Conservation (phyloP, 1,284 basidiomycete species). For the Stygiomarasmius scandens region DNA sequence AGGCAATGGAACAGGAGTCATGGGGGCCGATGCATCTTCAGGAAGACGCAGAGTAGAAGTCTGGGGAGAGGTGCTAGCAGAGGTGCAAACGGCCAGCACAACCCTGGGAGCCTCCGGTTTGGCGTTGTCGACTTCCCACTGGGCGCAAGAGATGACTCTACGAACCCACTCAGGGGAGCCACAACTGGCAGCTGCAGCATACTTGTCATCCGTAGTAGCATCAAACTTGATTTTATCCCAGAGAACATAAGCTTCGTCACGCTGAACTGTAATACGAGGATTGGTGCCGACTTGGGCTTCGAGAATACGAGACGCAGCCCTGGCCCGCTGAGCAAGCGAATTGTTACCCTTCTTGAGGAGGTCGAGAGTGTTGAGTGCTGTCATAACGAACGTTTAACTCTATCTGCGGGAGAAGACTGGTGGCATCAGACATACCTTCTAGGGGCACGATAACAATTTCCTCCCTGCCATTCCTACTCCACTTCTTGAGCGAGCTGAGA, state of each 20-base stretch:
- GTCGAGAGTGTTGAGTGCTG: constrained; percentile 91
- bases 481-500: constrained; percentile 78
- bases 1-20: constrained; percentile 65
- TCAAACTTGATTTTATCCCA: constrained; percentile 70
- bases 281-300: constrained; percentile 83
- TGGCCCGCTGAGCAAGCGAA: constrained; percentile 77
- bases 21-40: constrained; percentile 31
- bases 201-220: constrained; percentile 17
- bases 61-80: constrained; percentile 35
- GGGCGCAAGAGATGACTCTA: constrained; percentile 76
- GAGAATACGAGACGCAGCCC: constrained; percentile 78
- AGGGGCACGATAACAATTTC: constrained; percentile 82
- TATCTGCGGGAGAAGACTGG: not conserved
- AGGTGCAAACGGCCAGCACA: constrained; percentile 58
- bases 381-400: constrained; percentile 8
- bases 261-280: constrained; percentile 74
- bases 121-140: constrained; percentile 61
- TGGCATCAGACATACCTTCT: constrained; percentile 64
- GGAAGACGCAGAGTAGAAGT: constrained; percentile 32
- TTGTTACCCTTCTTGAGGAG: constrained; percentile 89
- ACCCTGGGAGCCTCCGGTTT: constrained; percentile 43
- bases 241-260: constrained; percentile 75
- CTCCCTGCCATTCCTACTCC: constrained; percentile 72
- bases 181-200: not conserved
- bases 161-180: constrained; percentile 76